Conservation (phyloP, 345 rosid species). For the Camelina hispida region DNA sequence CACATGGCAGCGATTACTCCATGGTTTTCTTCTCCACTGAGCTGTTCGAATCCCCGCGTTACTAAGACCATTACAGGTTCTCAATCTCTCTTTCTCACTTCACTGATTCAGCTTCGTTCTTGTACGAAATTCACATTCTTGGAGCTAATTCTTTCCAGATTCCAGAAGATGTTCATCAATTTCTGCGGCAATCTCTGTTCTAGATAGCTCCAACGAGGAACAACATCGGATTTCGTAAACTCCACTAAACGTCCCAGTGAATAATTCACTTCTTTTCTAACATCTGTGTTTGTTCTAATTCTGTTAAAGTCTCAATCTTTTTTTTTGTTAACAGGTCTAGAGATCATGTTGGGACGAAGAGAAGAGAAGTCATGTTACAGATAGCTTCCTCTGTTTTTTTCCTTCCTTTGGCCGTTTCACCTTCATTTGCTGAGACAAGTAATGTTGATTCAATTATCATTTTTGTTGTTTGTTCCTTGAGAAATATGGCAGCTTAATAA, state of each 20-base stretch:
- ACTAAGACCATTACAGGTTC: constrained; percentile 16
- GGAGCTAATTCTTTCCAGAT: constrained; percentile 28
- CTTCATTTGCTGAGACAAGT: constrained; percentile 53
- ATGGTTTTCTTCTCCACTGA: constrained; percentile 43
- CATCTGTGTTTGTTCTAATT: constrained; percentile 23
- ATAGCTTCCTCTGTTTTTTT: constrained; percentile 53
- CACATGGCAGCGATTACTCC: constrained; percentile 64
- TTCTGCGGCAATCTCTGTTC: constrained; percentile 34
- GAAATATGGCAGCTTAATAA: too few relatives aligned
- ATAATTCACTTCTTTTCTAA: not conserved
- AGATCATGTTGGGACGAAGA: constrained; percentile 44
- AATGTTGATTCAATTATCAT: not conserved
- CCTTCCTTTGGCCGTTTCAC: constrained; percentile 50
- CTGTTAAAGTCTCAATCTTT: constrained; percentile 20
- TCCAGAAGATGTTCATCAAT: constrained; percentile 33
- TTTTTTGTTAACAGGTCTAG: constrained; percentile 20
- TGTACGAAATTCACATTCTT: not conserved
- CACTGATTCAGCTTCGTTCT: constrained; percentile 9
- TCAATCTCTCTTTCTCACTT: constrained; percentile 1
- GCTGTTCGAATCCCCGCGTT: constrained; percentile 42
- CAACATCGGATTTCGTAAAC: constrained; percentile 19
- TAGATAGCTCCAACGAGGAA: constrained; percentile 24
- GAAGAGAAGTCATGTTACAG: constrained; percentile 65
- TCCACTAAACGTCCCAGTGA: not conserved
- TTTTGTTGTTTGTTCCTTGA: not conserved